phyloP scores from a whole-genome alignment of 2,329 filamentous ascomycete genomes.

The Pyrenophora teres region DNA sequence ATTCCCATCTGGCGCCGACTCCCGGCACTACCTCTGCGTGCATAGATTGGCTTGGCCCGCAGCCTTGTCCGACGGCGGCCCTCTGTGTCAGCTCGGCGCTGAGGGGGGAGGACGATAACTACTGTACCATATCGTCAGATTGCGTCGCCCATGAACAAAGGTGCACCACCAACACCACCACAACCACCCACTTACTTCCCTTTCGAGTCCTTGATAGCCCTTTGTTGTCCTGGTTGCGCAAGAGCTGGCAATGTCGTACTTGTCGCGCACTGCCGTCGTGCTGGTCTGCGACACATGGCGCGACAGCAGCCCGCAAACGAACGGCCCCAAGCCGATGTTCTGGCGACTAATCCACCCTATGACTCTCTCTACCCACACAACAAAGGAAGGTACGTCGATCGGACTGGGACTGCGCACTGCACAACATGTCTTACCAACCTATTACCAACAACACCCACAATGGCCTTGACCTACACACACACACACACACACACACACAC shows the following conservation, averaged over 20 bases:
- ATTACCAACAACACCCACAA: constrained; percentile 6
- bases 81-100: neutral
- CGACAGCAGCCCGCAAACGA: constrained; percentile 22
- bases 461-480: neutral
- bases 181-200: constrained; percentile 1
- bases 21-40: constrained; percentile 18
- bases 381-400: constrained; percentile 23
- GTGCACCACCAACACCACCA: neutral
- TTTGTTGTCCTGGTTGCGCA: neutral
- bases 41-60: constrained; percentile 13
- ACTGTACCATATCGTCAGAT: no score
- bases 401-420: neutral
- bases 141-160: neutral
- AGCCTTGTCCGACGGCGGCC: constrained; percentile 7
- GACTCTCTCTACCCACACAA: constrained; percentile 21
- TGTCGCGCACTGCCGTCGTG: neutral
- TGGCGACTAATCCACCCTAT: constrained; percentile 26
- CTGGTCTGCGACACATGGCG: constrained; percentile 4
- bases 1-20: constrained; percentile 11
- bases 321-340: constrained; percentile 12
- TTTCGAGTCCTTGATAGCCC: neutral
- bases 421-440: neutral
- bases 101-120: neutral
- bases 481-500: no score
- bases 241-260: no score